phyloP scores from a whole-genome alignment of 805 yeast genomes.

The Schwanniomyces pseudopolymorphus region DNA sequence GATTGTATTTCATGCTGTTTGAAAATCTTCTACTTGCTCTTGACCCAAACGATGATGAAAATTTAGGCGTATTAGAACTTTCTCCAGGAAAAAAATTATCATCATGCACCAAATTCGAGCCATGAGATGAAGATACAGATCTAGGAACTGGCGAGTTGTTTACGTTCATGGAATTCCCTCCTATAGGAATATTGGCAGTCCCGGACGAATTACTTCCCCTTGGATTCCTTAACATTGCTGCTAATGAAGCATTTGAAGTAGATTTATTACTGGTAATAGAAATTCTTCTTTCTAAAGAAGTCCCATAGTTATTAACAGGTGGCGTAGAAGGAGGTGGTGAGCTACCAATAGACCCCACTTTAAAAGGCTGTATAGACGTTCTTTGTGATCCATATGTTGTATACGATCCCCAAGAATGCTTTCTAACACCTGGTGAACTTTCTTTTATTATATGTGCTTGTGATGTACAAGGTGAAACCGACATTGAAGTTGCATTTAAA shows the following conservation, averaged over 20 bases:
- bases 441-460: constrained; percentile 9
- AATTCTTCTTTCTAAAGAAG: constrained; percentile 36
- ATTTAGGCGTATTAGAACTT: constrained; percentile 51
- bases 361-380: constrained; percentile 57
- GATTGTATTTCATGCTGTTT: constrained; percentile 28
- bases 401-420: neutral
- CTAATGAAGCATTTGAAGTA: constrained; percentile 53
- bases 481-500: constrained; percentile 13
- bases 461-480: constrained; percentile 28
- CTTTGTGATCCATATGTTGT: constrained; percentile 9
- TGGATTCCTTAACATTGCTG: constrained; percentile 52
- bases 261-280: constrained; percentile 48
- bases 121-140: constrained; percentile 41
- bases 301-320: constrained; percentile 18
- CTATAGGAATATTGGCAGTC: constrained; percentile 26
- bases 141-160: constrained; percentile 26
- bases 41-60: constrained; percentile 74
- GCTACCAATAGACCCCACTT: constrained; percentile 56
- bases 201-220: constrained; percentile 45
- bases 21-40: constrained; percentile 52
- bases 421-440: constrained; percentile 9
- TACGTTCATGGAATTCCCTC: constrained; percentile 10
- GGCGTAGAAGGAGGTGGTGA: constrained; percentile 39
- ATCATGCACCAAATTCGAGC: constrained; percentile 30
- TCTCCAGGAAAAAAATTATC: constrained; percentile 20